Percentiles rank a stretch among this genome's conserved stretches.
Conservation (phyloP, 768 basidiomycete genomes). For the Tephrocybe sp. region DNA sequence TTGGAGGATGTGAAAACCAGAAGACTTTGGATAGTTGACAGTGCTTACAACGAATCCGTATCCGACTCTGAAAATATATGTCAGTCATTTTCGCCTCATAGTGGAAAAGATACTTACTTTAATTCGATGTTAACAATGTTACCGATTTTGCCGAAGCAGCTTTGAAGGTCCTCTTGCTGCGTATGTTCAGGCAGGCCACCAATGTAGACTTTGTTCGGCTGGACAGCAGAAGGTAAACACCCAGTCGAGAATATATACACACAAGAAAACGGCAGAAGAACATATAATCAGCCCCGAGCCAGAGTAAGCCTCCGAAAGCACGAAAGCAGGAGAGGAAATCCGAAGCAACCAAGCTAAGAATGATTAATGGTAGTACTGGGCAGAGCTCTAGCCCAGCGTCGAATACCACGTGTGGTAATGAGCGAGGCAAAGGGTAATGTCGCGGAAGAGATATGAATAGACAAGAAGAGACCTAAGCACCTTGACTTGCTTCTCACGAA, state of each 20-base stretch:
- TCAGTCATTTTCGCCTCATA: conserved; percentile 11
- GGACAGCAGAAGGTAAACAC: conserved; percentile 72
- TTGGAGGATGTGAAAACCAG: conserved; percentile 27
- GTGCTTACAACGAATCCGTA: conserved; percentile 85
- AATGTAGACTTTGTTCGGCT: conserved; percentile 94
- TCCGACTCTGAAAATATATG: conserved; percentile 56
- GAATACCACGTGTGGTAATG: conserved; percentile 26
- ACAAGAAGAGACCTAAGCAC: conserved; percentile 75
- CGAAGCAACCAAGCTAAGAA: conserved; percentile 26
- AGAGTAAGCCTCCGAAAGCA: conserved; percentile 40
- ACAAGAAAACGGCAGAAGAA: conserved; percentile 49
- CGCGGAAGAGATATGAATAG: conserved; percentile 27
- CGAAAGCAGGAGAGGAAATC: conserved; percentile 34
- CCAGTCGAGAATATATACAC: conserved; percentile 49
- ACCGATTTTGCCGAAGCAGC: conserved; percentile 86
- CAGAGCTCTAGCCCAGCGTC: conserved; percentile 36
- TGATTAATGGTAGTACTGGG: conserved; percentile 37
- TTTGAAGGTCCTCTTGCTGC: conserved; percentile 80
- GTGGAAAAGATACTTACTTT: conserved; percentile 56
- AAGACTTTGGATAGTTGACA: not conserved
- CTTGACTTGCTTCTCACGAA: conserved; percentile 81
- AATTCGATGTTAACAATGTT: conserved; percentile 74
- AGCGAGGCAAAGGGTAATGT: conserved; percentile 29
- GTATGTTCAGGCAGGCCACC: conserved; percentile 88
- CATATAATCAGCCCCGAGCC: conserved; percentile 44